These are phyloP conservation scores for Fusarium nisikadoi DNA, from an alignment of 2,329 filamentous ascomycete genomes.

Conservation along the genomic window DNA sequence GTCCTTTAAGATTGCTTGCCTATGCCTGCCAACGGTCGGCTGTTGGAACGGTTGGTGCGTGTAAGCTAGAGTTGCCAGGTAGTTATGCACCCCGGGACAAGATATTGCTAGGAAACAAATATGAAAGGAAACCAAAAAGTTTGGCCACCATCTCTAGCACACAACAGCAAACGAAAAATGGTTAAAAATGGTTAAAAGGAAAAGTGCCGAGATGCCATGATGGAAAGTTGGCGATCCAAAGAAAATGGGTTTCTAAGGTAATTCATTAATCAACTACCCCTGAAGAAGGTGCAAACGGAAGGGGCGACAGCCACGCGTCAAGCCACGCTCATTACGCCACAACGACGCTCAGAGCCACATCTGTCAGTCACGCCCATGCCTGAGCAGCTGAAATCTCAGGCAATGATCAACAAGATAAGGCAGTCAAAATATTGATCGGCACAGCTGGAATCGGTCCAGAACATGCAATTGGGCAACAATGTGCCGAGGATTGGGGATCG, in stretches of 20 bases:
- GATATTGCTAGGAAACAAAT: constrained; percentile 2
- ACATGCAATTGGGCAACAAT: constrained; percentile 1
- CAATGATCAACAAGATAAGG: constrained; percentile 35
- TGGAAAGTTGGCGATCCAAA: not conserved
- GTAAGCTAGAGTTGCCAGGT: constrained; percentile 1
- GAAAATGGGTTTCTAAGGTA: not conserved
- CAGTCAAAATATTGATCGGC: constrained; percentile 1
- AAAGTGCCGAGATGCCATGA: not conserved
- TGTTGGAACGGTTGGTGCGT: constrained; percentile 8
- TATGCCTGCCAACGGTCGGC: constrained; percentile 7
- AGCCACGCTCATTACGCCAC: constrained; percentile 28
- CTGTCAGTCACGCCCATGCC: not conserved
- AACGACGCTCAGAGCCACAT: not conserved
- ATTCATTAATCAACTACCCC: not conserved
- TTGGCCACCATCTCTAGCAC: not conserved
- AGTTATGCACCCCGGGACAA: constrained; percentile 11
- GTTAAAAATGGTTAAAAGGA: not conserved
- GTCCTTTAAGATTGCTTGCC: constrained; percentile 1
- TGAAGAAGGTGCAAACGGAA: not conserved
- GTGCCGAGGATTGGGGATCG: constrained; percentile 13
- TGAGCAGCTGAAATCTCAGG: not conserved
- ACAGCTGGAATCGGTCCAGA: constrained; percentile 4
- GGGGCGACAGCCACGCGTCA: constrained; percentile 35
- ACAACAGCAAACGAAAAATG: not conserved
- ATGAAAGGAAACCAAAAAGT: not conserved